Evolutionary conservation across 257 asterid genomes (phyloP).

Genomic region (Paraleonurus japonicus): DNA sequence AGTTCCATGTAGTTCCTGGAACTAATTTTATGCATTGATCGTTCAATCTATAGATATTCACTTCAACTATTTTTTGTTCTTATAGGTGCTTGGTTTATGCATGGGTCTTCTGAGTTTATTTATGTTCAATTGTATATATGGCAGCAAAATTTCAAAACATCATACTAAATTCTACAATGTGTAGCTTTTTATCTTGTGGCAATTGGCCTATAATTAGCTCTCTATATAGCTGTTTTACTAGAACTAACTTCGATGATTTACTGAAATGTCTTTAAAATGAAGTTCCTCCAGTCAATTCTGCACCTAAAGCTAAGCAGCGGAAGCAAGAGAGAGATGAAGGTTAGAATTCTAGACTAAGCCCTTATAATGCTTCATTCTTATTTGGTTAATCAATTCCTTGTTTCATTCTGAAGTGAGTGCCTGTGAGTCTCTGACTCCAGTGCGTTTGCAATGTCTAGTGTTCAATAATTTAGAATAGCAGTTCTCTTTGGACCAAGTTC

Average conservation of each 20-base stretch:
- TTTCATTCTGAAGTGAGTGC: background rate
- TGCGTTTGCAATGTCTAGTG: background rate
- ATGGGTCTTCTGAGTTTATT: background rate
- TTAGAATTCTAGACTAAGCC: slow-evolving; percentile 28
- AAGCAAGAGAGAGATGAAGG: slow-evolving; percentile 76
- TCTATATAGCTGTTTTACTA: background rate
- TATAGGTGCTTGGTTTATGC: slow-evolving; percentile 15
- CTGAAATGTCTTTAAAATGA: slow-evolving; percentile 17
- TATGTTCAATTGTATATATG: slow-evolving; percentile 3
- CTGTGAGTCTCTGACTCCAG: background rate
- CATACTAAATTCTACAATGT: slow-evolving; percentile 9
- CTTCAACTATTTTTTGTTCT: slow-evolving; percentile 8
- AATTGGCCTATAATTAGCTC: background rate
- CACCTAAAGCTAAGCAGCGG: slow-evolving; percentile 59
- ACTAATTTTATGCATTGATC: background rate
- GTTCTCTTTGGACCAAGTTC: background rate
- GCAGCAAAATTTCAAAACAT: slow-evolving; percentile 2
- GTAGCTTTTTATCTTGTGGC: slow-evolving; percentile 10
- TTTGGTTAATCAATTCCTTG: background rate
- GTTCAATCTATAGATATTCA: background rate
- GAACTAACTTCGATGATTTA: slow-evolving; percentile 1
- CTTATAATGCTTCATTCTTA: slow-evolving; percentile 21
- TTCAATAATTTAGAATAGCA: background rate
- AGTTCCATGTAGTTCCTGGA: slow-evolving; percentile 3
- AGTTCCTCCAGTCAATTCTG: slow-evolving; percentile 40